Base-by-base conservation (phyloP, 768 basidiomycete genomes). In the Russula dissimulans region DNA sequence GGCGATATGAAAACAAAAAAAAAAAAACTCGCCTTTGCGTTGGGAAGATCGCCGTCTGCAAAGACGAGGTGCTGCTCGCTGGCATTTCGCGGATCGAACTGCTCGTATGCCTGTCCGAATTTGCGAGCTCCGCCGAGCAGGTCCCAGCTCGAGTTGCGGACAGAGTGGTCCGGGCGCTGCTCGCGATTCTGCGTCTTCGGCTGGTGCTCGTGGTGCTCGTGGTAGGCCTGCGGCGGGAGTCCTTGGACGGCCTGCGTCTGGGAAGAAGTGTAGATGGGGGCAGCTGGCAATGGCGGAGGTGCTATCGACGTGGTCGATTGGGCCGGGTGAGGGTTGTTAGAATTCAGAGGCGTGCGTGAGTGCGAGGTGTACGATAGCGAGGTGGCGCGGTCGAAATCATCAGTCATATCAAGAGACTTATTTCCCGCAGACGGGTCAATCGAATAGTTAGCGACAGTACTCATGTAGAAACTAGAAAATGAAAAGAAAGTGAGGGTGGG, bases 1-100 rank as follows among this genome's bases (percentile, higher is more conserved):
- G 22, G 22, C 22, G 2, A 26, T 26, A 26, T 26, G 22, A 26
- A 26, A 26, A 26, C 22, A 1, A 26, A 26, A 26, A 26, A 26
- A 26, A 26, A 26, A 26, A 26, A 26, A 26, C 22, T 26, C 22
- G 22, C 85, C 69, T 75, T 78, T 66, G 78, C 80, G 42, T 79
- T 77, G 3, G 85, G 82, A 11, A 80, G 65, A 68, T 87, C 85
- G 10, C 84, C 84, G 43, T 85, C 81, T 26, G 83, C 83, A 65
- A 80, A 81, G 15, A 72, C 76, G 29, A 85, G 73, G 61, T 83
- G 79, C 29, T 75, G 63, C 65, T 80, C 71, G 67, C 73, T 79
- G 44, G 79, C 78, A 61, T 83, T 77, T 42, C 79, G 72, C 38
- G 80, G 64, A 62, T 84, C 82, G 66, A 84, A 84, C 63, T 81